Conservation (phyloP, 1,284 basidiomycete genomes). For the Bondarzewia mesenterica region DNA sequence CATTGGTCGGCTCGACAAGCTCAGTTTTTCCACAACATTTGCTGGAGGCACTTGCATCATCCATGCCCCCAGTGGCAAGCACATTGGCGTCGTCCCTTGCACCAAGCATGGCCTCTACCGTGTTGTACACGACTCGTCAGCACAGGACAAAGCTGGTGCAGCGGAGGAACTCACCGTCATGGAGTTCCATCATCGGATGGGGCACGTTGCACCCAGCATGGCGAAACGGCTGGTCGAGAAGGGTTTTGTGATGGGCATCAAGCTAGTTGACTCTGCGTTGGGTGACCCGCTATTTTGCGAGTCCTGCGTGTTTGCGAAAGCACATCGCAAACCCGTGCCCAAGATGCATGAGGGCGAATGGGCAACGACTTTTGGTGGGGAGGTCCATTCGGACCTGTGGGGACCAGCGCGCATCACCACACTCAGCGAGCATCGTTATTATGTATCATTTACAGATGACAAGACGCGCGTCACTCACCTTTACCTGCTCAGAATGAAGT, state of each 20-base stretch:
- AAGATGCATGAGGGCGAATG: background rate
- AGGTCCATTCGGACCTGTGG: background rate
- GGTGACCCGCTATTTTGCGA: background rate
- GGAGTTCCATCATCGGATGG: background rate
- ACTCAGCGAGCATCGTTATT: background rate
- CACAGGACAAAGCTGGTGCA: background rate
- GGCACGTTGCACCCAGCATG: background rate
- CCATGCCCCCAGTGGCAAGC: background rate
- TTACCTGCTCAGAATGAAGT: background rate
- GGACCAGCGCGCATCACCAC: background rate
- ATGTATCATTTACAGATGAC: background rate
- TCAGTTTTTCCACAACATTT: conserved; percentile 22
- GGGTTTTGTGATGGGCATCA: background rate
- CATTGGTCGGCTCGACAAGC: conserved; percentile 24
- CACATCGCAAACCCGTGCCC: background rate
- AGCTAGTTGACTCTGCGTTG: background rate
- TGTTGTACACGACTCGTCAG: background rate
- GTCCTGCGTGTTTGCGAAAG: background rate
- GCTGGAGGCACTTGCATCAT: conserved; percentile 4
- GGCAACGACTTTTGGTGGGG: background rate
- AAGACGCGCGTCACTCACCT: background rate
- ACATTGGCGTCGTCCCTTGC: background rate
- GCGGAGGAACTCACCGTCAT: background rate
- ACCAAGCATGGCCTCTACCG: background rate
- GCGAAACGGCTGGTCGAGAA: background rate